Base-by-base conservation (phyloP, 179 eudicot genomes). In the Patellifolia procumbens region DNA sequence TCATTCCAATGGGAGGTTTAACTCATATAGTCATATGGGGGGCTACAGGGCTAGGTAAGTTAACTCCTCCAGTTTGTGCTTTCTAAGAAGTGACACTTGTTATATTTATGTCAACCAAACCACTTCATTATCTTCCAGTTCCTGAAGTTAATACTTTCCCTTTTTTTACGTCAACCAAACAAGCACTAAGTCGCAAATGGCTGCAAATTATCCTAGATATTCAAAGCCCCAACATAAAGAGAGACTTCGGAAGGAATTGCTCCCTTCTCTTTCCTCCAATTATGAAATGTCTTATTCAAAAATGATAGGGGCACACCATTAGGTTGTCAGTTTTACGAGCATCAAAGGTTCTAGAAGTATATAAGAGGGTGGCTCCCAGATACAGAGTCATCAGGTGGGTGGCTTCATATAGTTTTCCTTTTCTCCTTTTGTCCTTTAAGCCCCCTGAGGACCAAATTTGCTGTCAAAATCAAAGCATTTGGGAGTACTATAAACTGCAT, bases 281-380 rank as follows among this genome's bases (percentile, higher is more conserved):
- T 10, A 19, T 63, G 6, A 13, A 17, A 13, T 63, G 19, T 37
- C 43, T n/a, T 66, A 39, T 39, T 66, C 29, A 26, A 22, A 10
- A 29, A 65, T 37, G 46, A 43, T 22, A 39, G 70, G 34, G 70
- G 22, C 32, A 35, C 70, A 67, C 43, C 52, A 22, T 67, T 52
- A 11, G 32, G 24, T 39, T 43, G 22, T 67, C 51, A 4, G 34
- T 29, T 62, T 17, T 2, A 62, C 15, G 43, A 17, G 8, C n/a
- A 62, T 11, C 24, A 62, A 20, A 19, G 22, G 8, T 31, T 34
- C 19, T 31, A 20, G 26, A 62, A 5, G 45, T 67, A 13, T 15
- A 42, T 45, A 7, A 43, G 11, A 12, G 12, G 32, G 32, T 4
- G 71, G 31, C 68, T 62, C 34, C 32, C 34, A 67, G 26, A 43